Conservation (phyloP, 371 early-diverging fungal species). For the Haplosporangium sp. region DNA sequence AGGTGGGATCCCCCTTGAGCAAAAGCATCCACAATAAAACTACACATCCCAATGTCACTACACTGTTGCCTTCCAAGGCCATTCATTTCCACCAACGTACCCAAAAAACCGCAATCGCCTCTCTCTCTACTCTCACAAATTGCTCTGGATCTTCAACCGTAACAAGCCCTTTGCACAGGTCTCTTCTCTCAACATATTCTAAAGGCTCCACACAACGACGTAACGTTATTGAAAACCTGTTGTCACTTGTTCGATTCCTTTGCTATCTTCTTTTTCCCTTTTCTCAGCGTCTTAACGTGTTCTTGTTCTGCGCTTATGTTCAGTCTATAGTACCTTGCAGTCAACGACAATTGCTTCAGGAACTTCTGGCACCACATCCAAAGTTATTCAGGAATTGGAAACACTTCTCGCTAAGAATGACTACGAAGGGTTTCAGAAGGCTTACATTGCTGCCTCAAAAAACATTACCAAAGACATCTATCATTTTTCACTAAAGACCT, state of each 20-base stretch:
- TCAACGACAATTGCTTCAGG: conserved; percentile 7
- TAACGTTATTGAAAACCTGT: neutral
- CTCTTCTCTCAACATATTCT: neutral
- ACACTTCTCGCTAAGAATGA: conserved; percentile 31
- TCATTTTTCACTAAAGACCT: conserved; percentile 34
- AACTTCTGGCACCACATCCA: conserved; percentile 2
- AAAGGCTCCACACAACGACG: conserved; percentile 10
- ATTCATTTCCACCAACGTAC: neutral
- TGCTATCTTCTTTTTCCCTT: too few relatives aligned
- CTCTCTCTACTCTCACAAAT: neutral
- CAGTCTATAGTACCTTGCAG: neutral
- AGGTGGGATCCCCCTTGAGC: conserved; percentile 26
- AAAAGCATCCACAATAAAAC: conserved; percentile 11
- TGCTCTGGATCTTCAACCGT: neutral
- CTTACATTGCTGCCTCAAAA: conserved; percentile 12
- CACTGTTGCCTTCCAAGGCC: conserved; percentile 22
- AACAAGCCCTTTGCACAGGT: neutral
- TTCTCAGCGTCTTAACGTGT: too few relatives aligned
- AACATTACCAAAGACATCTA: conserved; percentile 28
- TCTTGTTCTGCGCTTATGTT: too few relatives aligned
- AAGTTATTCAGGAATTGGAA: conserved; percentile 32
- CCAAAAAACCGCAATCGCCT: neutral
- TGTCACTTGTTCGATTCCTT: too few relatives aligned
- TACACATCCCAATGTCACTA: neutral
- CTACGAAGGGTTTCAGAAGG: conserved; percentile 37